These are phyloP conservation scores for Penicillium herquei DNA, from an alignment of 495 filamentous ascomycete genomes.

Conservation along the genomic window DNA sequence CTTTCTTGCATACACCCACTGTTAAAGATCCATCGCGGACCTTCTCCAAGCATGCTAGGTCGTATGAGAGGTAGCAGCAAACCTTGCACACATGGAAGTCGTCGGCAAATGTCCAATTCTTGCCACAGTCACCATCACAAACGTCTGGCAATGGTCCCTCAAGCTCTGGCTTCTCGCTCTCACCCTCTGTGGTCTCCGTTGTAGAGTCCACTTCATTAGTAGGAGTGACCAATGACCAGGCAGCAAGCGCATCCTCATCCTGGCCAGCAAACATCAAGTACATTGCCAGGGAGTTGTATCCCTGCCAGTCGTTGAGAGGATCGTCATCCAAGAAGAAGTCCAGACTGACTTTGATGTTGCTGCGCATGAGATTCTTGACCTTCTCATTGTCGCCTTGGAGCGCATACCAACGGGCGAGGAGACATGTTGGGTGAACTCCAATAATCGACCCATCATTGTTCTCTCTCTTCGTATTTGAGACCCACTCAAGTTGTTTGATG, in stretches of 20 bases:
- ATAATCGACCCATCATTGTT: neutral
- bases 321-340: slow-evolving; percentile 46
- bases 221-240: slow-evolving; percentile 19
- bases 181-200: neutral
- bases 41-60: neutral
- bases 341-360: slow-evolving; percentile 31
- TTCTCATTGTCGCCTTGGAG: slow-evolving; percentile 22
- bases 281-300: slow-evolving; percentile 27
- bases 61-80: neutral
- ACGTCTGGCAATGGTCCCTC: neutral
- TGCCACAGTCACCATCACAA: neutral
- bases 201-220: neutral
- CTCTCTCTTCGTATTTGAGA: neutral
- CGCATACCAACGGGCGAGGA: slow-evolving; percentile 28
- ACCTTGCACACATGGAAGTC: neutral
- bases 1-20: slow-evolving; percentile 30
- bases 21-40: slow-evolving; percentile 25
- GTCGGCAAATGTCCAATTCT: neutral
- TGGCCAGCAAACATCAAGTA: slow-evolving; percentile 16
- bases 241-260: slow-evolving; percentile 15
- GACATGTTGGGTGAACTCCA: slow-evolving; percentile 1
- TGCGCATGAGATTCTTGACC: slow-evolving; percentile 25
- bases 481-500: neutral
- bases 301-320: slow-evolving; percentile 40
- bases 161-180: neutral